Percentiles rank a stretch among this genome's conserved stretches.
These are phyloP conservation scores for Magnolia changhungtana DNA, from an alignment of 164 flowering plant genomes.

Conservation along the genomic window DNA sequence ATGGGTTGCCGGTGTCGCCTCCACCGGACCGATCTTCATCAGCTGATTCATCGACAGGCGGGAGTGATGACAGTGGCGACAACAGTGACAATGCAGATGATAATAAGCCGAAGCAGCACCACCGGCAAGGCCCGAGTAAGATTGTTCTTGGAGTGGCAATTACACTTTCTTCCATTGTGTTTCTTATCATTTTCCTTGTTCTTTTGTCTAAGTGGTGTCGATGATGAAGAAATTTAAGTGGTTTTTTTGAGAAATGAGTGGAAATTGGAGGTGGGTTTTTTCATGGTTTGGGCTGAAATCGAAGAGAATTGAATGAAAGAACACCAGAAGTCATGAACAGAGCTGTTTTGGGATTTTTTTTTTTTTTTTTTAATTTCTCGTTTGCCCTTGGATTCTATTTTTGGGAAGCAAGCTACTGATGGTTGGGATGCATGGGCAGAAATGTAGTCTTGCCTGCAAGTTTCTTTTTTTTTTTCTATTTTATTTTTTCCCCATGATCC, in stretches of 20 bases:
- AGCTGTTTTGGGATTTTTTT: neutral
- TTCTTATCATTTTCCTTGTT: constrained; percentile 75
- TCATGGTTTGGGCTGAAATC: neutral
- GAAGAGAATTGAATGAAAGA: neutral
- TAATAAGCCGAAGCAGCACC: constrained; percentile 18
- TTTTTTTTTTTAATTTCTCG: neutral
- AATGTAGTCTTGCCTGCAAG: neutral
- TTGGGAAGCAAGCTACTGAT: neutral
- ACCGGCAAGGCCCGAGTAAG: constrained; percentile 75
- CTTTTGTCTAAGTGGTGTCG: constrained; percentile 71
- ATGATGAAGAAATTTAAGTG: constrained; percentile 20
- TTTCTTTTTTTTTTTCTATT: neutral
- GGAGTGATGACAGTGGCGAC: constrained; percentile 22
- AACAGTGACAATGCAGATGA: constrained; percentile 19
- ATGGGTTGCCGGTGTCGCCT: constrained; percentile 74
- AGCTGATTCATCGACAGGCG: constrained; percentile 22
- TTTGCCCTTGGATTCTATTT: constrained; percentile 2
- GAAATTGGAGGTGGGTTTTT: constrained; percentile 15
- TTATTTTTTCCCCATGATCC: no score
- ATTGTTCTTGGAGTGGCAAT: constrained; percentile 90
- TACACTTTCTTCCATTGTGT: constrained; percentile 78
- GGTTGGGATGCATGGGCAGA: neutral
- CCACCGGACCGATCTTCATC: constrained; percentile 41
- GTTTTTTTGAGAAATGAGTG: constrained; percentile 6
- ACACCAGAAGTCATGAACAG: neutral